Percentiles rank a stretch among this genome's conserved stretches.
phyloP scores from a whole-genome alignment of 2,329 filamentous ascomycete genomes.

The Colletotrichum falcatum region DNA sequence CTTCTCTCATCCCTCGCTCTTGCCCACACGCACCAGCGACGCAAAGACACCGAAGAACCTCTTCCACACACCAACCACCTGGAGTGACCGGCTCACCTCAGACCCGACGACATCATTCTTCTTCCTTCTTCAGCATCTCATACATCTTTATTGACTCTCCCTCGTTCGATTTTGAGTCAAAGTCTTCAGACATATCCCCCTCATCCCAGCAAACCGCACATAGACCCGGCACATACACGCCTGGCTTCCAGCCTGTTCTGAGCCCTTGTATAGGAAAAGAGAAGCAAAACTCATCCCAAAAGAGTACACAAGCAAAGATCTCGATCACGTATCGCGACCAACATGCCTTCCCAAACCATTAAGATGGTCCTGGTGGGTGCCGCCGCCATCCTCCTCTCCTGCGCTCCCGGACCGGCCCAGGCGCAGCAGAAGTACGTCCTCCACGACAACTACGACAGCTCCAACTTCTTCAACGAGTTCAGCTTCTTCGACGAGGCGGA shows the following conservation, averaged over 20 bases:
- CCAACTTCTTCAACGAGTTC: constrained; percentile 69
- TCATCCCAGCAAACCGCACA: constrained; percentile 8
- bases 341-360: constrained; percentile 33
- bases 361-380: constrained; percentile 32
- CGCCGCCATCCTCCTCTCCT: constrained; percentile 25
- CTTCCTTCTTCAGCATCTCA: constrained; percentile 5
- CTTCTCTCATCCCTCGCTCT: constrained; percentile 6
- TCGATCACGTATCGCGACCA: constrained; percentile 15
- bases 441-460: constrained; percentile 60
- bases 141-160: constrained; percentile 24
- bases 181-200: constrained; percentile 19
- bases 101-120: constrained; percentile 18
- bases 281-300: background rate
- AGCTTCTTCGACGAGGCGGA: constrained; percentile 70
- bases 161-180: constrained; percentile 33
- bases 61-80: constrained; percentile 26
- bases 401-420: constrained; percentile 43
- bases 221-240: background rate
- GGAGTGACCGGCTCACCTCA: constrained; percentile 23
- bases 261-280: background rate
- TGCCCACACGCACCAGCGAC: constrained; percentile 17
- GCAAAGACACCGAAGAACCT: constrained; percentile 9
- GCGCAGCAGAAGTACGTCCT: constrained; percentile 55
- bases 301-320: background rate
- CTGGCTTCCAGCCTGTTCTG: constrained; percentile 2